Evolutionary conservation across 768 basidiomycete species (phyloP).

Genomic region (Trametes sanguinea): DNA sequence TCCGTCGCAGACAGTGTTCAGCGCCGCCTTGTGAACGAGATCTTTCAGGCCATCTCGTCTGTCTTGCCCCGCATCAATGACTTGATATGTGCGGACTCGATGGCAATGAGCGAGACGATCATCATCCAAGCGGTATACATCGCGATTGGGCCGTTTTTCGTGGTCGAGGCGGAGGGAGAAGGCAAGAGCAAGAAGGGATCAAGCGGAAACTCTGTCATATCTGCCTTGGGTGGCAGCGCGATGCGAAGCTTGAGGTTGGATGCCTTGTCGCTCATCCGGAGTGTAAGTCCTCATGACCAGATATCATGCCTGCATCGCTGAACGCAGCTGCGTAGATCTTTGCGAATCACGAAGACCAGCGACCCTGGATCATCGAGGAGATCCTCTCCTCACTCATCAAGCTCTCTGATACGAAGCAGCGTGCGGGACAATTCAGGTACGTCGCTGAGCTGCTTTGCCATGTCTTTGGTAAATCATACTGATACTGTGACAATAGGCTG

Average conservation of each 20-base stretch:
- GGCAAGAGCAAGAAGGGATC: slow-evolving; percentile 48
- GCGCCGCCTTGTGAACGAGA: slow-evolving; percentile 61
- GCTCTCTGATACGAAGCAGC: slow-evolving; percentile 86
- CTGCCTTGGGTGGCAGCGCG: slow-evolving; percentile 71
- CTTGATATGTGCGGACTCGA: slow-evolving; percentile 69
- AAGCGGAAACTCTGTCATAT: slow-evolving; percentile 1
- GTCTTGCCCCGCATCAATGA: slow-evolving; percentile 74
- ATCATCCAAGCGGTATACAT: slow-evolving; percentile 94
- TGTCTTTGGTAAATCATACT: too few species aligned
- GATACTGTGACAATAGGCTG: slow-evolving; percentile 50
- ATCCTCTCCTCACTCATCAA: slow-evolving; percentile 89
- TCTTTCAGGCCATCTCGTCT: slow-evolving; percentile 71
- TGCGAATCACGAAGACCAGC: slow-evolving; percentile 85
- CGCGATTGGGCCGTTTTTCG: slow-evolving; percentile 92
- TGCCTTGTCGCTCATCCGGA: slow-evolving; percentile 80
- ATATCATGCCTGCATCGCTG: background rate
- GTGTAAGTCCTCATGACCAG: slow-evolving; percentile 50
- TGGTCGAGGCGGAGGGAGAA: slow-evolving; percentile 65
- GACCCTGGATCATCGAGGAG: slow-evolving; percentile 98
- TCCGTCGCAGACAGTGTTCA: slow-evolving; percentile 33
- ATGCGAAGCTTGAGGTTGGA: slow-evolving; percentile 83
- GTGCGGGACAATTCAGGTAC: slow-evolving; percentile 86
- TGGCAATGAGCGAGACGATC: slow-evolving; percentile 85
- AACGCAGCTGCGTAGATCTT: slow-evolving; percentile 64
- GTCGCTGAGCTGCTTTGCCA: slow-evolving; percentile 25